Evolutionary conservation across 164 flowering plant species (phyloP).

Genomic region (Santalum album): DNA sequence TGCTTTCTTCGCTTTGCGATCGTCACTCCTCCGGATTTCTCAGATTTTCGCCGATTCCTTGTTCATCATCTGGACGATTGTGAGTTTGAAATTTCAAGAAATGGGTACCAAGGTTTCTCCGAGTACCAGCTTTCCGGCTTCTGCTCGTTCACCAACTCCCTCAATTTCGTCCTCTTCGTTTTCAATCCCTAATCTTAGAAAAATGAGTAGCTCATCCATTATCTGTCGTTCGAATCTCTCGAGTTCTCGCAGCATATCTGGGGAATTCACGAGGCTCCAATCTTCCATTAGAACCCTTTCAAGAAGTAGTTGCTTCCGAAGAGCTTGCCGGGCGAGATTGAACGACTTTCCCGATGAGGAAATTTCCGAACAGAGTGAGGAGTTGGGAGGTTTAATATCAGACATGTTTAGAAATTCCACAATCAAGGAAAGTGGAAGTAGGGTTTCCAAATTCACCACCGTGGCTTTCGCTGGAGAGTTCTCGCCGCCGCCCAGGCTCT

Average conservation of each 20-base stretch:
- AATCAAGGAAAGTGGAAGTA: neutral
- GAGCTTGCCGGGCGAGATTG: constrained; percentile 6
- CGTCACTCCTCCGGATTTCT: no score
- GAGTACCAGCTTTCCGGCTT: no score
- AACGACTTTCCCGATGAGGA: constrained; percentile 9
- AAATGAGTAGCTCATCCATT: neutral
- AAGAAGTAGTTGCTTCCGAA: neutral
- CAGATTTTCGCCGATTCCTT: no score
- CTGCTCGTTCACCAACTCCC: no score
- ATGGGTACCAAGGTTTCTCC: no score
- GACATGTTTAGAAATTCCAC: neutral
- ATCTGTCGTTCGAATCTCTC: neutral
- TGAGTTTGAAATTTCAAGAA: no score
- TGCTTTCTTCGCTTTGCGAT: no score
- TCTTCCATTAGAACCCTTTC: neutral
- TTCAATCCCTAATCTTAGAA: no score
- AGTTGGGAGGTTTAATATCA: neutral
- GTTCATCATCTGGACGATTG: no score
- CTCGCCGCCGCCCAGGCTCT: constrained; percentile 20
- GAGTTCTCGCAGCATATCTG: neutral
- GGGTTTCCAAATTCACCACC: neutral
- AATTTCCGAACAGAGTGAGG: neutral
- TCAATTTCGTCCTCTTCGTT: no score
- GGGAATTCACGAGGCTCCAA: neutral
- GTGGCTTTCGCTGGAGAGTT: constrained; percentile 1